Evolutionary conservation across 495 filamentous ascomycete genomes (phyloP).

Genomic region (Penicillium antarcticum): DNA sequence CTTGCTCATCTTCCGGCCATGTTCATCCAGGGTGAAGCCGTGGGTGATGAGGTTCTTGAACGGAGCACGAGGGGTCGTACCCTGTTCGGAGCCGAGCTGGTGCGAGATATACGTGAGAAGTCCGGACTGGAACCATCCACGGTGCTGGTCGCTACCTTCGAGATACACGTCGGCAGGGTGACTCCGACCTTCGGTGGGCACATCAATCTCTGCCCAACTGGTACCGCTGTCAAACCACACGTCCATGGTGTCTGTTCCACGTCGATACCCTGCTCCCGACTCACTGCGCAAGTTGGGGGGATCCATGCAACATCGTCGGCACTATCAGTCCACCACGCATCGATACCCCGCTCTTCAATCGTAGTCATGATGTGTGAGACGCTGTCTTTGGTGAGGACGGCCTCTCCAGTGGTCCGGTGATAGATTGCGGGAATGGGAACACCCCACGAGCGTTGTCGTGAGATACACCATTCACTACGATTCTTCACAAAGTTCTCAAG

Average conservation of each 20-base stretch:
- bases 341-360: constrained; percentile 71
- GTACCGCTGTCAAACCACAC: constrained; percentile 99
- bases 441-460: constrained; percentile 95
- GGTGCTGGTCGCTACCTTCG: constrained; percentile 92
- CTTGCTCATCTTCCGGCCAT: constrained; percentile 97
- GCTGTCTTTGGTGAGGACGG: constrained; percentile 70
- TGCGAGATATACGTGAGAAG: constrained; percentile 79
- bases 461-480: constrained; percentile 96
- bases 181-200: constrained; percentile 32
- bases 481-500: constrained; percentile 81
- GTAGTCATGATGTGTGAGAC: constrained; percentile 82
- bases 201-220: constrained; percentile 71
- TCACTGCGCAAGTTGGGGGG: constrained; percentile 49
- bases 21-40: constrained; percentile 85
- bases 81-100: constrained; percentile 43
- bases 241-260: constrained; percentile 97
- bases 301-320: constrained; percentile 73
- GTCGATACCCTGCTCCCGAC: constrained; percentile 46
- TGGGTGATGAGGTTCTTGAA: constrained; percentile 89
- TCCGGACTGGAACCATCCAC: constrained; percentile 99
- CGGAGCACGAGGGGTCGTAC: constrained; percentile 50
- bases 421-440: constrained; percentile 93
- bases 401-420: constrained; percentile 59
- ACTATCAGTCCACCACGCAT: constrained; percentile 91
- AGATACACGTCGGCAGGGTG: constrained; percentile 81